These are phyloP conservation scores for Meira nashicola DNA, from an alignment of 1,284 basidiomycete genomes.

Conservation along the genomic window DNA sequence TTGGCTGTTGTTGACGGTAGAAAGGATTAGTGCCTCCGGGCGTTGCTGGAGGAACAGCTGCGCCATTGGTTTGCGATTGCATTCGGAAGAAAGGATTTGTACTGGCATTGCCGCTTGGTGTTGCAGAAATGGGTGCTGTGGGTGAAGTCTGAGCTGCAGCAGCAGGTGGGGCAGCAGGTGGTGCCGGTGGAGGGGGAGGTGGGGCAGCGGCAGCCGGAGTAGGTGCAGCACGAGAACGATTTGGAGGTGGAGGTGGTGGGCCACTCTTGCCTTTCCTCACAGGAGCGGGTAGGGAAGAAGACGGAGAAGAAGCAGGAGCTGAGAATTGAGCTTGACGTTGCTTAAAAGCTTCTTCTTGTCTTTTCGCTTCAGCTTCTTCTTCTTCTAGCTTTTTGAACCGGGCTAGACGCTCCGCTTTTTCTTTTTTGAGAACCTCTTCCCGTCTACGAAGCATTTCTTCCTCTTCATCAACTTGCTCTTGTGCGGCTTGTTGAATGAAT, in stretches of 20 bases:
- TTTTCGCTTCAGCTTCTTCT: constrained; percentile 41
- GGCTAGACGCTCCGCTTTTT: constrained; percentile 41
- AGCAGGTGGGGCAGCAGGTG: constrained; percentile 26
- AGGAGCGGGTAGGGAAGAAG: constrained; percentile 28
- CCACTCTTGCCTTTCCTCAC: constrained; percentile 19
- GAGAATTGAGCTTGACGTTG: constrained; percentile 36
- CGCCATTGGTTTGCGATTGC: constrained; percentile 24
- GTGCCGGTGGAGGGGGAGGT: constrained; percentile 24
- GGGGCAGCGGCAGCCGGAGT: constrained; percentile 22
- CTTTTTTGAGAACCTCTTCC: constrained; percentile 44
- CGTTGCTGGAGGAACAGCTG: constrained; percentile 19
- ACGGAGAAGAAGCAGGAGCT: constrained; percentile 20
- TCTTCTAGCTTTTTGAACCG: constrained; percentile 41
- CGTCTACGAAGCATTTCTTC: constrained; percentile 32
- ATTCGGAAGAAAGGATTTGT: constrained; percentile 47
- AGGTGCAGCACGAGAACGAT: constrained; percentile 26
- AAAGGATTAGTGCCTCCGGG: constrained; percentile 43
- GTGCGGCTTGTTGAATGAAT: constrained; percentile 36
- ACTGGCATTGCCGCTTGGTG: constrained; percentile 19
- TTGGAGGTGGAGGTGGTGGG: constrained; percentile 29
- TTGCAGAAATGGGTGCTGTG: constrained; percentile 10
- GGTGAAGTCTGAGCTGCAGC: constrained; percentile 19
- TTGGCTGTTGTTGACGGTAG: constrained; percentile 25
- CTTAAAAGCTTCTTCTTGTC: constrained; percentile 44
- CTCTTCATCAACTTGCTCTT: constrained; percentile 25